Conservation (phyloP, 306 rosid species). For the Quillaja saponaria region DNA sequence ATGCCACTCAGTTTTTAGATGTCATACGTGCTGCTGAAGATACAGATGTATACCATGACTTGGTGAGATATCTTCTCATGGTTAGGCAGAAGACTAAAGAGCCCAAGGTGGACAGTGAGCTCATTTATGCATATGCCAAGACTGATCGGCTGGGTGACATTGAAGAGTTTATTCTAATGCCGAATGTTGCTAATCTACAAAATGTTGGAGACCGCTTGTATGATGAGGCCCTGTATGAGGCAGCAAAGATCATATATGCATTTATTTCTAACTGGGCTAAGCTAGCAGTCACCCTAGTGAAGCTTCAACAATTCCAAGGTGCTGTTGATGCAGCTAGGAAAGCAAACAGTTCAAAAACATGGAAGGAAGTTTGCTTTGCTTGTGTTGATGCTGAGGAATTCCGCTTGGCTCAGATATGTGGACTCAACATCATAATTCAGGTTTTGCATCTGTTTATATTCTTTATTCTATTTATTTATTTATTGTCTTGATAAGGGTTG, state of each 20-base stretch:
- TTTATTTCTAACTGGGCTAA: constrained; percentile 96
- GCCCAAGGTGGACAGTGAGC: constrained; percentile 96
- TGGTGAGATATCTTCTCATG: constrained; percentile 86
- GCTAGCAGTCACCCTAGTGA: constrained; percentile 83
- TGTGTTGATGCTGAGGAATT: constrained; percentile 98
- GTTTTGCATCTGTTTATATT: constrained; percentile 32
- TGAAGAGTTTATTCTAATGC: constrained; percentile 94
- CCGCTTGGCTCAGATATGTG: constrained; percentile 95
- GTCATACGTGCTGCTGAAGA: constrained; percentile 87
- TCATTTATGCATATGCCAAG: constrained; percentile 93
- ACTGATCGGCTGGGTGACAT: constrained; percentile 89
- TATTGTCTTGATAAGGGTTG: neutral
- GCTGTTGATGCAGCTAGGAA: constrained; percentile 98
- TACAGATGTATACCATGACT: constrained; percentile 76
- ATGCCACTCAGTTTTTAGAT: constrained; percentile 79
- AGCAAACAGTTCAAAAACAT: constrained; percentile 93
- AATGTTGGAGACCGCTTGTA: constrained; percentile 85
- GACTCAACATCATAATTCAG: constrained; percentile 91
- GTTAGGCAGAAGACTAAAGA: constrained; percentile 88
- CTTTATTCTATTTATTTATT: constrained; percentile 6
- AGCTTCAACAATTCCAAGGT: constrained; percentile 85
- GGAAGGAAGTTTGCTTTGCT: constrained; percentile 97
- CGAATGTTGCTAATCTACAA: constrained; percentile 91
- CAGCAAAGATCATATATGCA: constrained; percentile 83
- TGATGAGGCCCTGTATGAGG: constrained; percentile 88